Base-by-base conservation (phyloP, 768 basidiomycete species). In the Albatrellus ellisii region DNA sequence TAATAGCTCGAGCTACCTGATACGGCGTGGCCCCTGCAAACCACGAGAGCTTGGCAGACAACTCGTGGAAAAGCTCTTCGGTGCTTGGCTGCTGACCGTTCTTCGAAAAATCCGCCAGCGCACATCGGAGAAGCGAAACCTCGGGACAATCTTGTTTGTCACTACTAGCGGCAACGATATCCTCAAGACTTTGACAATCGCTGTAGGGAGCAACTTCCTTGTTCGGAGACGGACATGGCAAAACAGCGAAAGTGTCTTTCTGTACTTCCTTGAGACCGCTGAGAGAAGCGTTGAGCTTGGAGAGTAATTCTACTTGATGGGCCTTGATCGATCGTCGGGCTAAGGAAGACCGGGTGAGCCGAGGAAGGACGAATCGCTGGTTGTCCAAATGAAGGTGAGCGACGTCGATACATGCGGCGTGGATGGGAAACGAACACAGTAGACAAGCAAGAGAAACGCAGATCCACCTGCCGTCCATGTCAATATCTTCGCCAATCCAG, bases 321-420 rank as follows among this genome's bases (percentile, higher is more conserved):
- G 62, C 54, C 41, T 64, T 70, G 36, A 88, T 58, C 6, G 79
- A 70, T 41, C 64, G 66, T 25, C 83, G 74, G 7, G 84, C 82
- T 22, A 70, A 56, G 21, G 66, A 67, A 1, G 79, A 74, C 36
- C 63, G 68, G 2, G 69, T 56, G 9, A 88, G 68, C 25, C 73
- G 73, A 4, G 84, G 84, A 20, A 84, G 69, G 18, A 88, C 62
- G 51, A 77, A 74, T 26, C 74, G 72, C 84, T 87, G 45, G 3
- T 36, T n/a, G n/a, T n/a, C n/a, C n/a, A n/a, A n/a, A 17, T 46
- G n/a, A 2, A 15, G 24, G n/a, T 40, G 10, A 41, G 31, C 29
- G 4, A 40, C 18, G 18, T 29, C 5, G 14, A 20, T 22, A n/a
- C 12, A 31, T 24, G 5, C 17, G 37, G 20, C 28, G 12, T 35